phyloP scores from a whole-genome alignment of 78 protist species.

The Dictyostelium capitatum region DNA sequence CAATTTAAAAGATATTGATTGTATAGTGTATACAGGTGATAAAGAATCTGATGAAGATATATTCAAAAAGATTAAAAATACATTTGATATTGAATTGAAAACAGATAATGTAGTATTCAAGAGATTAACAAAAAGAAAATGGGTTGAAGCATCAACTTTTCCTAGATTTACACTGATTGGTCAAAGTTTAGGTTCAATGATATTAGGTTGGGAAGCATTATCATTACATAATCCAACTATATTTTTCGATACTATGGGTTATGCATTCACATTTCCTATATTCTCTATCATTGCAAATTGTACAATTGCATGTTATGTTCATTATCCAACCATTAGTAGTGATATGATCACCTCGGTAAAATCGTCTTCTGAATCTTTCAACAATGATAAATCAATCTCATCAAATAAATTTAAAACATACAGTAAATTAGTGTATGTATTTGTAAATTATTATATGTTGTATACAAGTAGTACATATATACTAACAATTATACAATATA shows the following conservation, averaged over 20 bases:
- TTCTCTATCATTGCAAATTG: constrained; percentile 80
- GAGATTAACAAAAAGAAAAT: constrained; percentile 69
- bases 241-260: constrained; percentile 93
- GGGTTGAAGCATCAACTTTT: constrained; percentile 64
- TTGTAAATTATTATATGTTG: background rate
- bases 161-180: constrained; percentile 82
- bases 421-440: constrained; percentile 53
- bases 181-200: constrained; percentile 78
- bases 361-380: background rate
- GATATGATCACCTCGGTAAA: constrained; percentile 78
- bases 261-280: constrained; percentile 90
- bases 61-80: constrained; percentile 36
- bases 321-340: constrained; percentile 96
- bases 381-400: constrained; percentile 55
- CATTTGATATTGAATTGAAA: constrained; percentile 41
- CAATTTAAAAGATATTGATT: background rate
- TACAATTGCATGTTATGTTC: constrained; percentile 89
- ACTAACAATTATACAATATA: too few species aligned
- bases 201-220: constrained; percentile 82
- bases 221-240: constrained; percentile 50
- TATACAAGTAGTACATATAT: too few species aligned
- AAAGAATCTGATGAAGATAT: constrained; percentile 13
- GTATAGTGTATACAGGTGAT: constrained; percentile 72
- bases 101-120: constrained; percentile 52
- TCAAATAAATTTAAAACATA: constrained; percentile 21